Base-by-base conservation (phyloP, 805 yeast genomes). In the Ogataea glucozyma region DNA sequence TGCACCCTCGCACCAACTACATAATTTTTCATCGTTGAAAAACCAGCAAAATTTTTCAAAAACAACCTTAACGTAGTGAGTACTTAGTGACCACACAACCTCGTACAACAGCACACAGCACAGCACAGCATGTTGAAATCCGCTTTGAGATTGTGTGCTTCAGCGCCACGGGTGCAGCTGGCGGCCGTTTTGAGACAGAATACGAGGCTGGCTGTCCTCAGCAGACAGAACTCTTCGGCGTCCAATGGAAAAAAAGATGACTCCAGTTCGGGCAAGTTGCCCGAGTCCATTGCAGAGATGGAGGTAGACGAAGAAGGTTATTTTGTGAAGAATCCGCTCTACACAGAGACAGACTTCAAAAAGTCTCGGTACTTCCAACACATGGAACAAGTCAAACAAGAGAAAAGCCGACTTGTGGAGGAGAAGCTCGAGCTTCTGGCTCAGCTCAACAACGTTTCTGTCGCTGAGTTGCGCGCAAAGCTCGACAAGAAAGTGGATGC, bases 261-360 rank as follows among this genome's bases (percentile, higher is more conserved):
- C 11, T 13, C 14, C 6, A 18, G 19, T 13, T 12, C 31, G 18
- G 19, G 40, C 8, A 33, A 40, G 27, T 19, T 40, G 11, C 29
- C 41, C 7, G 40, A 44, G 23, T 43, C 47, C 9, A 19, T 51
- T 22, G 33, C 34, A 13, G 44, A 45, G 18, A 40, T 43, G 19
- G 60, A 57, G 11, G 29, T 52, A 17, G 58, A 60, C 33, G 52
- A 56, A 16, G 44, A 57, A 3, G 64, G 63, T 26, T 42, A 47
- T 33, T 54, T 58, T 26, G 43, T 53, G 26, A 47, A 46, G 23
- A 46, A 40, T 12, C 50, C 47, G 19, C 21, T 40, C 12, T 50
- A 60, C 40, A 49, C 52, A 7, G 49, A 49, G 20, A 36, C 46
- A 14, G 56, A 55, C 11, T 61, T 54, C 34, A 43, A 51, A 14